These are phyloP conservation scores for Lentinus brumalis DNA, from an alignment of 768 basidiomycete species.

Conservation along the genomic window DNA sequence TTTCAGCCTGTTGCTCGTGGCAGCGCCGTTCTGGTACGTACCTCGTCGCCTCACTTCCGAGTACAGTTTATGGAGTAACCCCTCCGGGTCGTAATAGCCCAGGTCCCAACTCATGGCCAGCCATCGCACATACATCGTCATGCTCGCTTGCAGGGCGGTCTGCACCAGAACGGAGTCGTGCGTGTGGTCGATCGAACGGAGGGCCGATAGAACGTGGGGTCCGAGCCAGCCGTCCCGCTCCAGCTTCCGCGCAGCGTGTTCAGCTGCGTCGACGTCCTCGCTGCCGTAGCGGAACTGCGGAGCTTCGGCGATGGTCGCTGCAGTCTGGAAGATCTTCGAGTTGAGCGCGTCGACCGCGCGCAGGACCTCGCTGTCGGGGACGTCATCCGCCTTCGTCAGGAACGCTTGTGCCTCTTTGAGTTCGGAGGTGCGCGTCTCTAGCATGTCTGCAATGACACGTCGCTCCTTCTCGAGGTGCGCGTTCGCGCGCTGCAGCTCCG, in stretches of 20 bases:
- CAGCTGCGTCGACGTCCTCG: not conserved
- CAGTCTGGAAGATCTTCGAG: constrained; percentile 51
- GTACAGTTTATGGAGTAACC: constrained; percentile 7
- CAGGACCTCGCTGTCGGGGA: constrained; percentile 49
- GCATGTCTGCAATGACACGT: not conserved
- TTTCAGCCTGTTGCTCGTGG: too few species aligned
- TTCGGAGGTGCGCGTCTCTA: constrained; percentile 44
- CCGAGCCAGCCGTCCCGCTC: not conserved
- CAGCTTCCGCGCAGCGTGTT: not conserved
- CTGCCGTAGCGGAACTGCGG: constrained; percentile 30
- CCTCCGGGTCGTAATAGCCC: not conserved
- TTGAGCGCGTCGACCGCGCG: constrained; percentile 47
- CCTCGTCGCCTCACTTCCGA: constrained; percentile 8
- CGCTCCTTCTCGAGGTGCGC: not conserved
- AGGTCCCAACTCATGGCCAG: constrained; percentile 5
- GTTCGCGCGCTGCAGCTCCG: not conserved
- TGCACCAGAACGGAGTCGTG: constrained; percentile 13
- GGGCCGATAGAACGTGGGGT: not conserved
- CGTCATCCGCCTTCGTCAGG: constrained; percentile 44
- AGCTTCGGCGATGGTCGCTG: constrained; percentile 48
- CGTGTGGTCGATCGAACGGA: constrained; percentile 4
- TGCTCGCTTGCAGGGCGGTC: constrained; percentile 11
- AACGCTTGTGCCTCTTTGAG: constrained; percentile 50
- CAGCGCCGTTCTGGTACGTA: not conserved
- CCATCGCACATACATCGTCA: constrained; percentile 1